phyloP scores from a whole-genome alignment of 257 asterid genomes.

The Solanum tarijense region DNA sequence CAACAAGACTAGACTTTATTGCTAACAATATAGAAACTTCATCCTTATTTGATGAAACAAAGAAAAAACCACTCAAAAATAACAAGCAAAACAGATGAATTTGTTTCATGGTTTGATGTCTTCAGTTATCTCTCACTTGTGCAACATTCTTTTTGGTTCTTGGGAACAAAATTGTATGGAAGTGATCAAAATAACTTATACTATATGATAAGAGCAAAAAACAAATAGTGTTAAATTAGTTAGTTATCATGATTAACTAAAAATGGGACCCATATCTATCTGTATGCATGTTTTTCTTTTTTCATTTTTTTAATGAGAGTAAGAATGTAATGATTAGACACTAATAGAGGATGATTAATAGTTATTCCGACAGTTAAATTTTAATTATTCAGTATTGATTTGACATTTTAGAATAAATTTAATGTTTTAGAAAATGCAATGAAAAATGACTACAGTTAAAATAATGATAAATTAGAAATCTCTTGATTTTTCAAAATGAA shows the following conservation, averaged over 20 bases:
- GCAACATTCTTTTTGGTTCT: conserved; percentile 25
- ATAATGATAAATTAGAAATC: background rate
- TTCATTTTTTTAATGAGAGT: conserved; percentile 5
- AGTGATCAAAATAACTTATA: conserved; percentile 19
- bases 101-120: conserved; percentile 15
- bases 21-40: conserved; percentile 38
- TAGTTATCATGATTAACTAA: conserved; percentile 19
- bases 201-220: conserved; percentile 18
- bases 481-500: background rate
- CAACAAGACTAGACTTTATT: conserved; percentile 43
- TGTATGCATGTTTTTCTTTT: conserved; percentile 14
- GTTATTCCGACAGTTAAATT: background rate
- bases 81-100: conserved; percentile 6
- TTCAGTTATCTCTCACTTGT: background rate
- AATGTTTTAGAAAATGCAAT: background rate
- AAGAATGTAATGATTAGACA: conserved; percentile 26
- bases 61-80: conserved; percentile 41
- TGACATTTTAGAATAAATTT: background rate
- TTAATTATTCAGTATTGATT: background rate
- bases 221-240: conserved; percentile 18
- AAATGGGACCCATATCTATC: conserved; percentile 36
- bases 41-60: conserved; percentile 32
- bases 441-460: background rate
- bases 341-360: conserved; percentile 8
- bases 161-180: conserved; percentile 14